phyloP scores from a whole-genome alignment of 2,329 filamentous ascomycete genomes.

The Claviceps sp. region DNA sequence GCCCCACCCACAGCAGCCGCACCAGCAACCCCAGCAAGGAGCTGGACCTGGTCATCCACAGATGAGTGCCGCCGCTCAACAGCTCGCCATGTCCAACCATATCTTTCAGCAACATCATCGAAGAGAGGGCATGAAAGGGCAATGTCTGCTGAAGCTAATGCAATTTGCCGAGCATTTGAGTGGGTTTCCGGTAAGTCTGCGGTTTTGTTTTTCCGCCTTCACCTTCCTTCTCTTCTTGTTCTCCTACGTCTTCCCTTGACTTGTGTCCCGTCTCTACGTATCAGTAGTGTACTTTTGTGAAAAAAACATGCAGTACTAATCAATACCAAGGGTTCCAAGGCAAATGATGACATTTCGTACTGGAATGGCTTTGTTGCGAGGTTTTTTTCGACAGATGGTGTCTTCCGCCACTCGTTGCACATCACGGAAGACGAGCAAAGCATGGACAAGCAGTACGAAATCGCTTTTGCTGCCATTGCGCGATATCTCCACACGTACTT shows the following conservation, averaged over 20 bases:
- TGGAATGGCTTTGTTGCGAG: constrained; percentile 70
- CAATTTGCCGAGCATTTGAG: constrained; percentile 51
- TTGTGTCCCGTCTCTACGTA: too few species aligned
- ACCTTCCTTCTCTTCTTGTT: neutral
- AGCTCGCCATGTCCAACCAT: constrained; percentile 20
- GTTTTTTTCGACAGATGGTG: constrained; percentile 68
- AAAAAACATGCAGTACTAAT: neutral
- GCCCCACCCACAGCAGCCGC: constrained; percentile 2
- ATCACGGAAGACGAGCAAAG: constrained; percentile 41
- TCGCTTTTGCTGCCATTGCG: constrained; percentile 66
- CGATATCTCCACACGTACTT: constrained; percentile 88
- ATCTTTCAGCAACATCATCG: constrained; percentile 35
- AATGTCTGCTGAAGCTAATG: constrained; percentile 45
- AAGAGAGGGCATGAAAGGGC: constrained; percentile 38
- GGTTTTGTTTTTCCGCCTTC: neutral
- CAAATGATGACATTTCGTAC: constrained; percentile 54
- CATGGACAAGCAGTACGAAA: constrained; percentile 71
- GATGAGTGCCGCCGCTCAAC: constrained; percentile 21
- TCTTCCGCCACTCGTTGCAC: constrained; percentile 61
- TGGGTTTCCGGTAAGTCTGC: constrained; percentile 34
- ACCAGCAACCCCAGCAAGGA: constrained; percentile 13
- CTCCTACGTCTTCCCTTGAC: neutral
- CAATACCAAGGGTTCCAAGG: constrained; percentile 35
- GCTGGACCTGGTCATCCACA: constrained; percentile 13
- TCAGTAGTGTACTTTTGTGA: too few species aligned